Conservation (phyloP, 2,329 filamentous ascomycete genomes). For the Emericellopsis cladophorae region DNA sequence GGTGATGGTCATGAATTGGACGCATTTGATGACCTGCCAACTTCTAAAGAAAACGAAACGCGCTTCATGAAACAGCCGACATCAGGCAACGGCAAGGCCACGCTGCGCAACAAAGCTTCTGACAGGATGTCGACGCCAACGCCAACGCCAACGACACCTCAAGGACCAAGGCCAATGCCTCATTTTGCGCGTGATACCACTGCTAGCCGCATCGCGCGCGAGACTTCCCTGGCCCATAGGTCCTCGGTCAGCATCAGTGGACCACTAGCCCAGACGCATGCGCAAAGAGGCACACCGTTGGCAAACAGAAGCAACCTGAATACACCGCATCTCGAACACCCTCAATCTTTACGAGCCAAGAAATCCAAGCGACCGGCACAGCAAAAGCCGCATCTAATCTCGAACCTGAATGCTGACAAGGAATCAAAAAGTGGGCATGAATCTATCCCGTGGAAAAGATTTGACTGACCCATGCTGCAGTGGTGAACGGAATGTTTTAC, state of each 20-base stretch:
- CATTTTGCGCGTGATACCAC: slow-evolving; percentile 54
- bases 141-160: slow-evolving; percentile 35
- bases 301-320: slow-evolving; percentile 34
- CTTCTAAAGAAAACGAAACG: slow-evolving; percentile 69
- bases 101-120: slow-evolving; percentile 41
- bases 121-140: slow-evolving; percentile 18
- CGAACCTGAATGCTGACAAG: slow-evolving; percentile 62
- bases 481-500: slow-evolving; percentile 90
- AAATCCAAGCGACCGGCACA: slow-evolving; percentile 50
- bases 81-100: slow-evolving; percentile 53
- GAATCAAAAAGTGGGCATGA: slow-evolving; percentile 63
- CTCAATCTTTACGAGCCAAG: slow-evolving; percentile 34
- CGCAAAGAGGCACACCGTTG: slow-evolving; percentile 41
- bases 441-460: neutral
- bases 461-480: slow-evolving; percentile 25
- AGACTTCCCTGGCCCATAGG: slow-evolving; percentile 48
- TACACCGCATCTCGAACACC: slow-evolving; percentile 25
- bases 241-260: slow-evolving; percentile 39
- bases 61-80: slow-evolving; percentile 72
- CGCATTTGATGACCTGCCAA: slow-evolving; percentile 87
- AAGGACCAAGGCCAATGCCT: slow-evolving; percentile 42
- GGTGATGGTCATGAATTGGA: slow-evolving; percentile 90
- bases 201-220: slow-evolving; percentile 51
- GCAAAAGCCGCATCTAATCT: slow-evolving; percentile 76
- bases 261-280: slow-evolving; percentile 39